Evolutionary conservation across 2,329 filamentous ascomycete species (phyloP), one percentile per base, ranked within the genome.

Genomic region (Exophiala xenobiotica): DNA sequence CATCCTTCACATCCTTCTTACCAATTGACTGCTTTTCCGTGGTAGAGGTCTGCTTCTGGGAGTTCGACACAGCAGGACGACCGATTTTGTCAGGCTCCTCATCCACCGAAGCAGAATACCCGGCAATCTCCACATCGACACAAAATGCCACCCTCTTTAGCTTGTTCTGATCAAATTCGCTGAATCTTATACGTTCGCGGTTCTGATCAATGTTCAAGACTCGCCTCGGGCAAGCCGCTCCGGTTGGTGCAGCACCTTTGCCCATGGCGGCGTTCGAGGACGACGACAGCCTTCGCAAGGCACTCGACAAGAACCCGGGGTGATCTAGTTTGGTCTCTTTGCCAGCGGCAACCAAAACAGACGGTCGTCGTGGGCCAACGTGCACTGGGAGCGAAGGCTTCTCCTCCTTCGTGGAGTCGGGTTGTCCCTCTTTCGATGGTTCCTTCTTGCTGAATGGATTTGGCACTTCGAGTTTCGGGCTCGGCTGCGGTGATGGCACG

Each of bases 41-140:
- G 60, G 65, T 20, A 57, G 57, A 27, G 54, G 52, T 57, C 47
- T 57, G 38, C 61, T 67, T 51, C 59, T 62, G 49, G 18, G 42
- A 18, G 31, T 11, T 43, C 14, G 49, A 43, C 14, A 44, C 39
- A 3, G 48, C 57, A 48, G 56, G 67, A 19, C 64, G 61, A 57
- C 66, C 72, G 49, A 63, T 63, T 45, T 68, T 70, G n/a, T 77
- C 71, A 12, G 74, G 71, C 7, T 78, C 68, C 12, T 76, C 76
- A 2, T 93, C 88, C 11, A 75, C 71, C 61, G 95, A 93, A 61
- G 82, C 85, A 19, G 91, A 89, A 65, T 89, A 84, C 0, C 90
- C 89, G 2, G 92, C 92, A 64, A 99, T 95, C 68, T 99, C 93
- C 3, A 99, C 91, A 65, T 99, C 93, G 2, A 99, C 93, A 62